Evolutionary conservation across 257 asterid species (phyloP), one percentile per base, ranked within the genome.

Genomic region (Coffea canephora): DNA sequence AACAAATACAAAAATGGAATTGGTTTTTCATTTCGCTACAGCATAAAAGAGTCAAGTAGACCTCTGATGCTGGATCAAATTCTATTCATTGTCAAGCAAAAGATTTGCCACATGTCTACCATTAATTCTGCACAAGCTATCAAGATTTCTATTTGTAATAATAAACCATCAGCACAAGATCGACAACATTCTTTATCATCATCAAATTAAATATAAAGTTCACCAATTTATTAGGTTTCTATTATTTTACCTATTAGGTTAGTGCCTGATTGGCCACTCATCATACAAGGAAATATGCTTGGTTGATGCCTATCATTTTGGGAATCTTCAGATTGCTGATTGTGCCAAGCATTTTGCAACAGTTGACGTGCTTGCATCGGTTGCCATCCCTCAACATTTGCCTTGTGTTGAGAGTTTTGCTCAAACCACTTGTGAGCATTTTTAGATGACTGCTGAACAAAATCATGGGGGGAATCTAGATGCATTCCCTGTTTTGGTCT

Each of bases 401-500:
- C 86, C 87, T 81, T 90, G 79, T 75, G 87, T 71, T 84, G 91
- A 84, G 85, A 73, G 77, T 75, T 87, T 81, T 73, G 81, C 75
- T 85, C 88, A 77, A 78, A 69, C 85, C 84, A 85, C 77, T 77
- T 81, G 83, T 79, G 82, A 65, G 76, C 71, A 71, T 78, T 75
- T 76, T 71, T 48, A 25, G 89, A 85, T 10, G 89, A 84, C 65
- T 74, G 83, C 82, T 80, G 95, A 46, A 50, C 50, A 19, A 88
- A 75, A 64, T 82, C 79, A 74, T 75, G 87, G 64, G 85, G 84
- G 75, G 86, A 77, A 82, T 85, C 88, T 23, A 89, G 83, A 25
- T 79, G 91, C 79, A 86, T 83, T 72, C 84, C 91, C 71, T 85
- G 91, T 62, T 78, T 81, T 82, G 79, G 91, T 66, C 80, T 79